Conservation (phyloP, 2,329 filamentous ascomycete species). For the Fusarium beomiforme region DNA sequence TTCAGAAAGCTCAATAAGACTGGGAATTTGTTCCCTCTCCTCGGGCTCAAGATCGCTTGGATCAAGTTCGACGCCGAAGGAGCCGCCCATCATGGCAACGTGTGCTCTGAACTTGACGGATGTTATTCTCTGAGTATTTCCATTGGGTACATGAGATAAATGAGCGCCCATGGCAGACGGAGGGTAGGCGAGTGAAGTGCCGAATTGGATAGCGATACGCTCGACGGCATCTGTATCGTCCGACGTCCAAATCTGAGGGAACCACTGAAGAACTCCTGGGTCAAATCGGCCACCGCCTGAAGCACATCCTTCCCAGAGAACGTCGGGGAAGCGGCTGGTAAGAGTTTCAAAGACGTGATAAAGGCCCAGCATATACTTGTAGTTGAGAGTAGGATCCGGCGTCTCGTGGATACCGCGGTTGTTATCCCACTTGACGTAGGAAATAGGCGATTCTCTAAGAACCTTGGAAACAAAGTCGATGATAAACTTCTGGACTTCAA, state of each 20-base stretch:
- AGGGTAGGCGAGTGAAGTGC: conserved; percentile 71
- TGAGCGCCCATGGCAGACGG: conserved; percentile 73
- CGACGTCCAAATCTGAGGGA: conserved; percentile 72
- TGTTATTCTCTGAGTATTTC: conserved; percentile 63
- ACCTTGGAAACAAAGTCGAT: conserved; percentile 65
- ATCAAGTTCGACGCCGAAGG: conserved; percentile 73
- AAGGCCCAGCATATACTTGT: conserved; percentile 70
- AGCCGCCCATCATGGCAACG: conserved; percentile 75
- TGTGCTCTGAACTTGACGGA: conserved; percentile 70
- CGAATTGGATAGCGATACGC: conserved; percentile 70
- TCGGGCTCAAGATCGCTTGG: conserved; percentile 60
- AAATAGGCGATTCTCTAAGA: conserved; percentile 62
- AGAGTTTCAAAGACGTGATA: conserved; percentile 71
- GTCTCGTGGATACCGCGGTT: conserved; percentile 72
- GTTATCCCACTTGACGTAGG: conserved; percentile 76
- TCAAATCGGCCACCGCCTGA: conserved; percentile 73
- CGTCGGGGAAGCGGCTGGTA: conserved; percentile 67
- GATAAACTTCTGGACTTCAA: conserved; percentile 71
- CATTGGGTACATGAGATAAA: conserved; percentile 69
- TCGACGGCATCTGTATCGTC: conserved; percentile 72
- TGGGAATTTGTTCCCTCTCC: conserved; percentile 63
- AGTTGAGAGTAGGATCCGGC: conserved; percentile 61
- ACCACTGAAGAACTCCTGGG: conserved; percentile 70
- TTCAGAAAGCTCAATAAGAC: conserved; percentile 63
- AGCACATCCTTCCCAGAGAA: conserved; percentile 74